A percentile compares a stretch with the other conserved stretches of the same genome.
These are phyloP conservation scores for Aureobasidium uvarum DNA, from an alignment of 2,329 filamentous ascomycete genomes.

Conservation along the genomic window DNA sequence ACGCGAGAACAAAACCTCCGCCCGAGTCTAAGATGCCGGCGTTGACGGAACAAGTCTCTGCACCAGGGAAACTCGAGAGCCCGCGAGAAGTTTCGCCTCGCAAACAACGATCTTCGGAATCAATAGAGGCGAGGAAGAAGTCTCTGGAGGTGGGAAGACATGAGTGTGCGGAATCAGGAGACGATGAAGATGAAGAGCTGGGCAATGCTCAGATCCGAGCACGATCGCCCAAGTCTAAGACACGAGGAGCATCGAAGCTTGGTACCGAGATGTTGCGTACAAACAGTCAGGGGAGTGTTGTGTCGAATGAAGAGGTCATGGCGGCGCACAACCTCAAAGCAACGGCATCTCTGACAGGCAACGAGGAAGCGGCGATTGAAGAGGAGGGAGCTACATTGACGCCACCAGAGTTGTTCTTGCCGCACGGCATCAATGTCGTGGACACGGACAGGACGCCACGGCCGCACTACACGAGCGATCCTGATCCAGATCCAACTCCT, in stretches of 20 bases:
- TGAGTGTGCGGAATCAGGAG: conserved; percentile 77
- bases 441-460: conserved; percentile 19
- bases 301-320: conserved; percentile 49
- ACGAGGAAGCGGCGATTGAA: conserved; percentile 29
- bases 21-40: conserved; percentile 47
- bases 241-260: conserved; percentile 74
- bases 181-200: conserved; percentile 92
- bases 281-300: conserved; percentile 81
- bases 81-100: conserved; percentile 47
- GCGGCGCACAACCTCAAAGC: conserved; percentile 26
- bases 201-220: conserved; percentile 56
- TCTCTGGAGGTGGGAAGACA: conserved; percentile 68
- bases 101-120: conserved; percentile 68
- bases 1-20: conserved; percentile 30
- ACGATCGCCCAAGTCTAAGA: conserved; percentile 54
- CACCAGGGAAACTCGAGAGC: conserved; percentile 51
- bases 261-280: conserved; percentile 98
- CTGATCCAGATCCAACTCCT: conserved; percentile 46
- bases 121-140: conserved; percentile 70
- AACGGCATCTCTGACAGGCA: conserved; percentile 11
- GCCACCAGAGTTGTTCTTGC: conserved; percentile 52
- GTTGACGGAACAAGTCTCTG: conserved; percentile 64
- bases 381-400: conserved; percentile 44
- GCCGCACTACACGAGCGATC: conserved; percentile 17
- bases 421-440: conserved; percentile 44